Conservation (phyloP, 257 asterid genomes). For the Lavandula angustifolia region DNA sequence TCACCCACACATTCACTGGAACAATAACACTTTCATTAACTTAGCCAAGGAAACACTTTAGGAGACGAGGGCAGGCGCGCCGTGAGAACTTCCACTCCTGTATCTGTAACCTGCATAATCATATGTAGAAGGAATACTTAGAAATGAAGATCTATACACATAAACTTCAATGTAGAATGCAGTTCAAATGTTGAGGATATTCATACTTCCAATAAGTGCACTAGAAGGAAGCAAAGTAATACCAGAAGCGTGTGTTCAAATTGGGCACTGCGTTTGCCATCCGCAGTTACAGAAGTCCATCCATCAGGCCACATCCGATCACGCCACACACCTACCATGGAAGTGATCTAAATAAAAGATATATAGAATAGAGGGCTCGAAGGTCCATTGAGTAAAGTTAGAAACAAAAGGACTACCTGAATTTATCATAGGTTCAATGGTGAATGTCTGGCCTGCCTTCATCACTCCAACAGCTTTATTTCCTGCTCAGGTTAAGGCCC, state of each 20-base stretch:
- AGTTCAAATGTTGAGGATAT: background rate
- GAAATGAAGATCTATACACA: background rate
- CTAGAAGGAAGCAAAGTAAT: background rate
- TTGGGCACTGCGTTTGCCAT: constrained; percentile 96
- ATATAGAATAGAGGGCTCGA: background rate
- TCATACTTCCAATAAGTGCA: background rate
- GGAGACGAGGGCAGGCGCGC: constrained; percentile 92
- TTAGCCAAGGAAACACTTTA: constrained; percentile 81
- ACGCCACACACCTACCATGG: constrained; percentile 75
- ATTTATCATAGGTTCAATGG: constrained; percentile 97
- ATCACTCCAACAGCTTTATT: constrained; percentile 96
- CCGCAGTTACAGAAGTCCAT: constrained; percentile 94
- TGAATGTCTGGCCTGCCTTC: constrained; percentile 96
- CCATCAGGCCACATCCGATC: constrained; percentile 99
- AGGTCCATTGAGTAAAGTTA: background rate
- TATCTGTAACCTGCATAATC: constrained; percentile 72
- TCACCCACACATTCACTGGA: constrained; percentile 18
- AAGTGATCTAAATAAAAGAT: constrained; percentile 14
- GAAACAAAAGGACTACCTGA: constrained; percentile 47
- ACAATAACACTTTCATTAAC: constrained; percentile 35
- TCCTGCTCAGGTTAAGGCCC: constrained; percentile 72
- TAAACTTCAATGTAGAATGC: background rate
- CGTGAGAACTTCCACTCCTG: constrained; percentile 92
- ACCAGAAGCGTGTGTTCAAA: constrained; percentile 96
- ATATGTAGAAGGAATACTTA: background rate